phyloP scores from a whole-genome alignment of 2,329 filamentous ascomycete genomes.

The Aspergillus sp. region DNA sequence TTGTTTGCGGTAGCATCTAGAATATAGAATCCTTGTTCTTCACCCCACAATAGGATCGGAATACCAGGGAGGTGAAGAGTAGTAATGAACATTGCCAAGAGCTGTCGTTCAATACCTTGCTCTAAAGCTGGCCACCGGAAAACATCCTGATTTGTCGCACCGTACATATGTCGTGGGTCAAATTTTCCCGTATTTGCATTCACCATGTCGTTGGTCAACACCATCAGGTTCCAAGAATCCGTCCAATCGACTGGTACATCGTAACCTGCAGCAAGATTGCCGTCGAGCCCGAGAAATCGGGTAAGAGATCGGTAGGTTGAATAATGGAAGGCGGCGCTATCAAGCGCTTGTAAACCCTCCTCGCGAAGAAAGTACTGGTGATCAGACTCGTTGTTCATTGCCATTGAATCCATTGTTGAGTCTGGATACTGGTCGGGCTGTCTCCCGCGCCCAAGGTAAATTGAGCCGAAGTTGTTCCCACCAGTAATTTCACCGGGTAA shows the following conservation, averaged over 20 bases:
- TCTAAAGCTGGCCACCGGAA: conserved; percentile 63
- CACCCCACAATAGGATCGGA: conserved; percentile 62
- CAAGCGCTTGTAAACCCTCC: conserved; percentile 54
- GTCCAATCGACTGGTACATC: conserved; percentile 58
- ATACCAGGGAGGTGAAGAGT: conserved; percentile 62
- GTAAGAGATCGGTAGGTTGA: conserved; percentile 63
- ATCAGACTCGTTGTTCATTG: conserved; percentile 45
- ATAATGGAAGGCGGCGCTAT: conserved; percentile 64
- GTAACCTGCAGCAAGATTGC: conserved; percentile 54
- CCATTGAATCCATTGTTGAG: conserved; percentile 51
- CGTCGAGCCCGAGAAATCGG: conserved; percentile 61
- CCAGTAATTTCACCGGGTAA: conserved; percentile 64
- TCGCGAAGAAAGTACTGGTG: conserved; percentile 54
- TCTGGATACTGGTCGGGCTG: conserved; percentile 54
- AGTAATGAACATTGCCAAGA: conserved; percentile 60
- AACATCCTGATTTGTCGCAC: conserved; percentile 65
- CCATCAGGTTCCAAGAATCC: conserved; percentile 56
- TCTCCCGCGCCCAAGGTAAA: conserved; percentile 64
- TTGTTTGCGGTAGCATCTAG: conserved; percentile 64
- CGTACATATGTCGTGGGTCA: conserved; percentile 65
- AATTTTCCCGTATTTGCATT: conserved; percentile 62
- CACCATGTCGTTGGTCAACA: conserved; percentile 59
- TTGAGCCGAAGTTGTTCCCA: conserved; percentile 60
- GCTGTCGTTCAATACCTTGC: conserved; percentile 57
- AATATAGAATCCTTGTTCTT: conserved; percentile 66